phyloP scores from a whole-genome alignment of 257 asterid genomes.

The Salvia miltiorrhiza region DNA sequence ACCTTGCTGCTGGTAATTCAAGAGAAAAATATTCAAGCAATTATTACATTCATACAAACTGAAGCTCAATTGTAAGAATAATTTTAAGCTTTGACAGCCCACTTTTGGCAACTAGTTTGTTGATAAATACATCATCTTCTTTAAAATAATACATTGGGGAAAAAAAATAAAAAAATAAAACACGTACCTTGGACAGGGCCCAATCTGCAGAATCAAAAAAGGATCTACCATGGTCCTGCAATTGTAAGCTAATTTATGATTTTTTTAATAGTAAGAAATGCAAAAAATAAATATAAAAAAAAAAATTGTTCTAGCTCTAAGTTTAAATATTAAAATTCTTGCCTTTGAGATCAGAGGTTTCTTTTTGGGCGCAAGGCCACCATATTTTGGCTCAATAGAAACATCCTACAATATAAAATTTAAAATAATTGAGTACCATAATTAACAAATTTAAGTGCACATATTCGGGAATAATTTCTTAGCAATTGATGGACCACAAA shows the following conservation, averaged over 20 bases:
- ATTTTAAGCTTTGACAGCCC: no score
- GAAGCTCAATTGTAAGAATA: background rate
- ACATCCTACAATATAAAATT: conserved; percentile 20
- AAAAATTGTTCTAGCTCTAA: no score
- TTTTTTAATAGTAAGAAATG: no score
- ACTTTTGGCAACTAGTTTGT: background rate
- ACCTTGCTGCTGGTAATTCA: conserved; percentile 49
- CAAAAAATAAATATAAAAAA: no score
- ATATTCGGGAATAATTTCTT: no score
- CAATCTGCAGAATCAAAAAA: conserved; percentile 82
- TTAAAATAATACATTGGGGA: no score
- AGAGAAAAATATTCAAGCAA: no score
- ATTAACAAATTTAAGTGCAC: no score
- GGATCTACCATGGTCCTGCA: conserved; percentile 59
- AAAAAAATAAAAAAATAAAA: background rate
- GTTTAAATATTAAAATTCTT: conserved; percentile 21
- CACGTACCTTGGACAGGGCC: conserved; percentile 61
- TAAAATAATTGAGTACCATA: background rate
- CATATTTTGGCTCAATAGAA: conserved; percentile 44
- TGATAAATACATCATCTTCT: background rate
- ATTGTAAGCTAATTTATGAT: background rate
- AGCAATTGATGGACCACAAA: no score
- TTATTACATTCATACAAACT: background rate
- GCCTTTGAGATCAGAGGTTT: conserved; percentile 74
- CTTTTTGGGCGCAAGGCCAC: conserved; percentile 68